Percentiles rank a stretch among this genome's conserved stretches.
phyloP scores from a whole-genome alignment of 495 filamentous ascomycete genomes.

The Podospora bellae-mahoneyi region DNA sequence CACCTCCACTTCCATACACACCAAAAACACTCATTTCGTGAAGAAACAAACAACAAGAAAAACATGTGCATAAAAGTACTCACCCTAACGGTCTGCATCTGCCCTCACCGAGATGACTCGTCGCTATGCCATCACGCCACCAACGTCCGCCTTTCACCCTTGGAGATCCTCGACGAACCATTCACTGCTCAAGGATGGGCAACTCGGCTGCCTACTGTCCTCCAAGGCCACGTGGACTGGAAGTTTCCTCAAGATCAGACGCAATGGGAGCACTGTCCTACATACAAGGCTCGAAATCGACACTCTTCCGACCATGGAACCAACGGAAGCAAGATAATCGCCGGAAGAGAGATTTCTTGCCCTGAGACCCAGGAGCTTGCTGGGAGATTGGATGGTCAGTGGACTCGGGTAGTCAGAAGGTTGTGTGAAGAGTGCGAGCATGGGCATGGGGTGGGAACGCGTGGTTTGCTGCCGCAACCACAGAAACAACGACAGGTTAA shows the following conservation, averaged over 20 bases:
- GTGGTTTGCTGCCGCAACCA: background rate
- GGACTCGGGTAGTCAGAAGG: conserved; percentile 4
- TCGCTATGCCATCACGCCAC: background rate
- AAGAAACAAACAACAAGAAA: background rate
- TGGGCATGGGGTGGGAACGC: background rate
- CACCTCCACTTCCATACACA: background rate
- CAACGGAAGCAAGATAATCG: background rate
- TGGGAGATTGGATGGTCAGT: background rate
- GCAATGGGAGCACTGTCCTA: conserved; percentile 3
- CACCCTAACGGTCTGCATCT: background rate
- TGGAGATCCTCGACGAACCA: background rate
- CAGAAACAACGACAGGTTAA: background rate
- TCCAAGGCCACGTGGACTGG: background rate
- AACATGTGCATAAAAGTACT: background rate
- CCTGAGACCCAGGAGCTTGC: background rate
- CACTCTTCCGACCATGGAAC: background rate
- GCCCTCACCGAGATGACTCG: background rate
- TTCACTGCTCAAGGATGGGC: background rate
- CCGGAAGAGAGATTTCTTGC: background rate
- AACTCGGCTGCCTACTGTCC: background rate
- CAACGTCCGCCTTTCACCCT: background rate
- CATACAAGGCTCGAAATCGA: background rate
- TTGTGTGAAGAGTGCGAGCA: background rate
- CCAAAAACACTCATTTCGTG: background rate
- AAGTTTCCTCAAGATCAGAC: background rate